Evolutionary conservation across 2,329 filamentous ascomycete species (phyloP).

Genomic region (Colletotrichum incanum): DNA sequence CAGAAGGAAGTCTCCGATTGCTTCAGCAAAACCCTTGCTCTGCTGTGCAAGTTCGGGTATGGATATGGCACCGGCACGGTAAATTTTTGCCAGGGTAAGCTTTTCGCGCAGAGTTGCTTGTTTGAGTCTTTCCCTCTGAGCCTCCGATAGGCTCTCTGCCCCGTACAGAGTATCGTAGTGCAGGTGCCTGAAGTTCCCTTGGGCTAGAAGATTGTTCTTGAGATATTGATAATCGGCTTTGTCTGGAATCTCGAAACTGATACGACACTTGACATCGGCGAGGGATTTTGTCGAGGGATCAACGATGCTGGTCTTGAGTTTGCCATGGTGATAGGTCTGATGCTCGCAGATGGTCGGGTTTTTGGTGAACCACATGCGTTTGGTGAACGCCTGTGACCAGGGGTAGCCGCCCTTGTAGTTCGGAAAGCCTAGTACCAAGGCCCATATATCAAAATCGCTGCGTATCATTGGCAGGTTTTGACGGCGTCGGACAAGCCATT

Average conservation of each 20-base stretch:
- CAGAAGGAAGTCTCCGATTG: constrained; percentile 1
- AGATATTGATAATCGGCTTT: rapidly evolving
- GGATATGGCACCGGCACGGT: not conserved
- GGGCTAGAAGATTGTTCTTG: not conserved
- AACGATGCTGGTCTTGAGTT: not conserved
- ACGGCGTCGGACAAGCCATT: constrained; percentile 11
- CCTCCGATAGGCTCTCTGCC: not conserved
- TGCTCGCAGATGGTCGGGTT: not conserved
- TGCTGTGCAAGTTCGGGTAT: not conserved
- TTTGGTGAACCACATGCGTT: not conserved
- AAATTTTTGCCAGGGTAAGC: not conserved
- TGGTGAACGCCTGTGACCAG: not conserved
- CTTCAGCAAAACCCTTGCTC: not conserved
- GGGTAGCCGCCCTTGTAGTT: not conserved
- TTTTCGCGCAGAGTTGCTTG: not conserved
- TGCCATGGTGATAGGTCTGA: not conserved
- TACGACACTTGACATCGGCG: not conserved
- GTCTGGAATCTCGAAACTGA: not conserved
- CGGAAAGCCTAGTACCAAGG: not conserved
- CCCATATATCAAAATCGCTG: not conserved
- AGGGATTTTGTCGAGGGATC: not conserved
- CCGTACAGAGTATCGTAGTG: not conserved
- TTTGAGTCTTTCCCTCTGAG: not conserved
- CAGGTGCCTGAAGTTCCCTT: not conserved
- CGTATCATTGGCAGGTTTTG: not conserved